A percentile compares a stretch with the other conserved stretches of the same genome.
phyloP scores from a whole-genome alignment of 352 stramenopile genomes.

The Pythium biforme region DNA sequence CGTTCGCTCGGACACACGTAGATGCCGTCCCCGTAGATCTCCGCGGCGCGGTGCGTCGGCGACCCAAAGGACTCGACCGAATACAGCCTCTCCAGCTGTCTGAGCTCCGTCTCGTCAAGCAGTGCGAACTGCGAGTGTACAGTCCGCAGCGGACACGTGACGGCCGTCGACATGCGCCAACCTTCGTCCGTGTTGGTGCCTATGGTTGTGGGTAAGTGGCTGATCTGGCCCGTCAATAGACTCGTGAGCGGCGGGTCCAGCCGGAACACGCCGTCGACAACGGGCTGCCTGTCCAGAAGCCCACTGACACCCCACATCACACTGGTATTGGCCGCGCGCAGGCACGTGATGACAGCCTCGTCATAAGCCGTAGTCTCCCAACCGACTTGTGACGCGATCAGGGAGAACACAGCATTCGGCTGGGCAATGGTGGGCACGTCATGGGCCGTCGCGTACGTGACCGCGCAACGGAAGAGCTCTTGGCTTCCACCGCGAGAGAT shows the following conservation, averaged over 20 bases:
- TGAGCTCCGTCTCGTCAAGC: neutral
- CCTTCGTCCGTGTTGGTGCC: conserved; percentile 22
- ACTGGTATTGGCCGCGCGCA: conserved; percentile 1
- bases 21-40: conserved; percentile 16
- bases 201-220: conserved; percentile 13
- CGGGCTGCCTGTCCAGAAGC: neutral
- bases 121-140: neutral
- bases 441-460: conserved; percentile 8
- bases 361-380: neutral
- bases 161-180: conserved; percentile 1
- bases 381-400: conserved; percentile 1
- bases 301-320: conserved; percentile 7
- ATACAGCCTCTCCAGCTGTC: conserved; percentile 9
- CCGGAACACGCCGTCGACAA: conserved; percentile 11
- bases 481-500: conserved; percentile 6
- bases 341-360: neutral
- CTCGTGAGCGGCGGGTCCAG: neutral
- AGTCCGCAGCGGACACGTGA: conserved; percentile 1
- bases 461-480: conserved; percentile 11
- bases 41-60: neutral
- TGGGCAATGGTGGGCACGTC: neutral
- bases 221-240: neutral
- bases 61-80: conserved; percentile 4
- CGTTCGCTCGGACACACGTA: conserved; percentile 15
- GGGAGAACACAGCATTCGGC: neutral